Conservation (phyloP, 768 basidiomycete species). For the Collybia nuda region DNA sequence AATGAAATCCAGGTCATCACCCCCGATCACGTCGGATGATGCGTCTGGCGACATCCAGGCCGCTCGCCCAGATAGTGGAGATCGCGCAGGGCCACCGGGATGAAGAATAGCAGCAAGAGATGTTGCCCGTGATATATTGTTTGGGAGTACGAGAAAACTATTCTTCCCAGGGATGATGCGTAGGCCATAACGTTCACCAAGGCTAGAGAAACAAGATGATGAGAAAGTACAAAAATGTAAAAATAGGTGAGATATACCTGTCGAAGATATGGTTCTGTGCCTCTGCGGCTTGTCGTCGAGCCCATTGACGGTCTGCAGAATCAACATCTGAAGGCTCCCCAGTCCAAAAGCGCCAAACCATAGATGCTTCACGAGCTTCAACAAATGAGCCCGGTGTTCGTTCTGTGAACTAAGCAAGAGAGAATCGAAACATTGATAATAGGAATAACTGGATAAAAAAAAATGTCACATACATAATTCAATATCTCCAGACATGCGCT, state of each 20-base stretch:
- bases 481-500: conserved; percentile 77
- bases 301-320: conserved; percentile 72
- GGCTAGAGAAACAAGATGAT: conserved; percentile 32
- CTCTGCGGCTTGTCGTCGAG: conserved; percentile 82
- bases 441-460: conserved; percentile 1
- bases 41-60: conserved; percentile 36
- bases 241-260: conserved; percentile 33
- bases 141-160: conserved; percentile 80
- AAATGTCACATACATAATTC: conserved; percentile 65
- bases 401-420: conserved; percentile 69
- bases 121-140: conserved; percentile 80
- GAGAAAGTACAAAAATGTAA: background rate
- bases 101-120: conserved; percentile 80
- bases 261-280: conserved; percentile 93
- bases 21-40: conserved; percentile 19
- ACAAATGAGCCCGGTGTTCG: conserved; percentile 85
- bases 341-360: conserved; percentile 87
- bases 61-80: conserved; percentile 28
- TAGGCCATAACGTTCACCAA: conserved; percentile 80
- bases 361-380: conserved; percentile 78
- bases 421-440: background rate
- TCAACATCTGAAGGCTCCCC: conserved; percentile 32
- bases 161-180: conserved; percentile 81
- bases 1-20: conserved; percentile 54
- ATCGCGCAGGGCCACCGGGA: conserved; percentile 53